Conservation (phyloP, 2,329 filamentous ascomycete genomes). For the Beauveria caledonica region DNA sequence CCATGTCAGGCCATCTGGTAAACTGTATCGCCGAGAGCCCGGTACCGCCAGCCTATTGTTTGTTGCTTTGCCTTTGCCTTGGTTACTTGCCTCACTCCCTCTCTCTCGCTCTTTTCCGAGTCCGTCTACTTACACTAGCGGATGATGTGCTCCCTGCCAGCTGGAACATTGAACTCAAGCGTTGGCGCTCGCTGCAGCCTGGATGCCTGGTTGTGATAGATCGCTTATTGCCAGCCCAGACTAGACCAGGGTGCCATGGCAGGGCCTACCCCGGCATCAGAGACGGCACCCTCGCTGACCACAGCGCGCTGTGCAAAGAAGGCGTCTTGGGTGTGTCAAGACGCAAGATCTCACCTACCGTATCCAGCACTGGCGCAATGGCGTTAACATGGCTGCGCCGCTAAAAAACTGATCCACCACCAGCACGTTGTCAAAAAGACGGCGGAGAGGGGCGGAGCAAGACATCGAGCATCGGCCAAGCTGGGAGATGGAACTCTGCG, state of each 20-base stretch:
- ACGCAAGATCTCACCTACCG: not conserved
- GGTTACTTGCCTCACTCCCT: not conserved
- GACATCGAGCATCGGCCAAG: not conserved
- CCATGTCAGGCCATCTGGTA: not conserved
- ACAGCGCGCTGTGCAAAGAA: not conserved
- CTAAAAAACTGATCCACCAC: not conserved
- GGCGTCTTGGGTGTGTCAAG: no score
- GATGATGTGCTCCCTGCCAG: slow-evolving; percentile 2
- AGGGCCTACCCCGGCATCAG: not conserved
- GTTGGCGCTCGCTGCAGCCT: not conserved
- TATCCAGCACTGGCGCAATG: not conserved
- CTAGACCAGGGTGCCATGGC: not conserved
- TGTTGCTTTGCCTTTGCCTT: not conserved
- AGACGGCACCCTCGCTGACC: not conserved
- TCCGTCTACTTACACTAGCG: not conserved
- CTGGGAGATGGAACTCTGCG: not conserved
- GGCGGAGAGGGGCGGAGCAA: not conserved
- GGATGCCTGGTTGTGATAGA: slow-evolving; percentile 6
- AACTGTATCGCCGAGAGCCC: not conserved
- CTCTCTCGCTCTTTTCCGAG: not conserved
- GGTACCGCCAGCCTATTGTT: not conserved
- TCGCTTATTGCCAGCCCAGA: slow-evolving; percentile 7
- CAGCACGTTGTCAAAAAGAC: not conserved
- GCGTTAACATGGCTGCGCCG: not conserved
- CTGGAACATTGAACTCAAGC: not conserved